These are phyloP conservation scores for Pseudogymnoascus sp. DNA, from an alignment of 2,329 filamentous ascomycete genomes.

Conservation along the genomic window DNA sequence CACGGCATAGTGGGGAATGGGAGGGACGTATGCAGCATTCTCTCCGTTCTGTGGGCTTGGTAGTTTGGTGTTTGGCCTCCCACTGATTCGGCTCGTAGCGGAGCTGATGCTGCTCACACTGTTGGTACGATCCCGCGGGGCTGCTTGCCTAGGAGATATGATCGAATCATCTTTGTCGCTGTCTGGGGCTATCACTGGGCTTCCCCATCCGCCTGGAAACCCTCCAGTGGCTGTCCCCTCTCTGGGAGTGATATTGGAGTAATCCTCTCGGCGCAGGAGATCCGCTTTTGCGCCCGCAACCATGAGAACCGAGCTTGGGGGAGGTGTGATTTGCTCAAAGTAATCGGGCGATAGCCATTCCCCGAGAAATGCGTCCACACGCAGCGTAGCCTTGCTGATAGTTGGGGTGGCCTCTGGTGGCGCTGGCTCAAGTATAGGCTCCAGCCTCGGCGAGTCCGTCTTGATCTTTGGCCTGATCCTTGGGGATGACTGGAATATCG, in stretches of 20 bases:
- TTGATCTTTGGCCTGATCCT: slow-evolving; percentile 21
- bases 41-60: slow-evolving; percentile 15
- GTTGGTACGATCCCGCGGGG: slow-evolving; percentile 26
- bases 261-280: slow-evolving; percentile 69
- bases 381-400: slow-evolving; percentile 56
- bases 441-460: slow-evolving; percentile 24
- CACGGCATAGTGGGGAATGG: slow-evolving; percentile 75
- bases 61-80: neutral
- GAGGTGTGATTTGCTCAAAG: slow-evolving; percentile 85
- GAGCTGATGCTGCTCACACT: slow-evolving; percentile 27
- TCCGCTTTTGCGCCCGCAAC: slow-evolving; percentile 82
- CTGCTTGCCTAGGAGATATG: slow-evolving; percentile 14
- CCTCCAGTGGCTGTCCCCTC: slow-evolving; percentile 24
- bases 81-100: neutral
- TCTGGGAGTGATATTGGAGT: slow-evolving; percentile 34
- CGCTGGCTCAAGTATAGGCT: slow-evolving; percentile 24
- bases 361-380: slow-evolving; percentile 85
- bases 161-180: slow-evolving; percentile 23
- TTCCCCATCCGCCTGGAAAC: slow-evolving; percentile 33
- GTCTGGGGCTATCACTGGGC: slow-evolving; percentile 22
- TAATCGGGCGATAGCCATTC: slow-evolving; percentile 95
- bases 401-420: slow-evolving; percentile 17
- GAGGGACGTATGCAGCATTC: slow-evolving; percentile 59
- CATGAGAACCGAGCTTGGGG: slow-evolving; percentile 81
- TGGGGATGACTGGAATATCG: slow-evolving; percentile 24